Percentiles rank a stretch among this genome's conserved stretches.
Evolutionary conservation across 2,329 filamentous ascomycete genomes (phyloP).

Genomic region (Graphium sp.): DNA sequence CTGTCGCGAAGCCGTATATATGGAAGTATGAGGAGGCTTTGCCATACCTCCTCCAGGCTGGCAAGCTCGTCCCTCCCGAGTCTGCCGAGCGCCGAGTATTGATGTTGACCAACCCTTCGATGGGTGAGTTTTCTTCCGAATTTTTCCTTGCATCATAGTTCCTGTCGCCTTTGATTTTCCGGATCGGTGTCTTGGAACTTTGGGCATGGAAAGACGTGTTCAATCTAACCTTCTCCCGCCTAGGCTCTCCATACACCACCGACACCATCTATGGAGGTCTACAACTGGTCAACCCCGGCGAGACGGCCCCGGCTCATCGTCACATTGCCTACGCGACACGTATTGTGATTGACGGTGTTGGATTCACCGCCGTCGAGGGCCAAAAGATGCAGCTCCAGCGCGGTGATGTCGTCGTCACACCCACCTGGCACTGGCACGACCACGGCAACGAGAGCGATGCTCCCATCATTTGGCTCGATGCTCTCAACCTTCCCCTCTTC

Average conservation of each 20-base stretch:
- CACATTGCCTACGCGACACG: slow-evolving; percentile 38
- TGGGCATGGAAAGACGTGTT: no score
- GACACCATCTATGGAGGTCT: slow-evolving; percentile 41
- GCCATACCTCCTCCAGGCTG: slow-evolving; percentile 17
- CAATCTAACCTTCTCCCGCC: no score
- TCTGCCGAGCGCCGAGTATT: slow-evolving; percentile 22
- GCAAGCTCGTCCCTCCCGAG: slow-evolving; percentile 17
- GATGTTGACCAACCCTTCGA: slow-evolving; percentile 22
- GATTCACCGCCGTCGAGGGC: slow-evolving; percentile 40
- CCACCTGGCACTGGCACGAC: slow-evolving; percentile 42
- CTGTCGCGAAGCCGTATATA: slow-evolving; percentile 19
- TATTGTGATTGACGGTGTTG: slow-evolving; percentile 39
- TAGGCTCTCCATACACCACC: slow-evolving; percentile 35
- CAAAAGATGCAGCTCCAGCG: slow-evolving; percentile 29
- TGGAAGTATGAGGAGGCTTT: slow-evolving; percentile 19
- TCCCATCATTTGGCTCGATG: slow-evolving; percentile 41
- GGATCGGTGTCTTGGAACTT: no score
- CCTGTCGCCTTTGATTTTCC: no score
- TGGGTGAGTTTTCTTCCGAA: slow-evolving; percentile 11
- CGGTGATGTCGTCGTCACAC: slow-evolving; percentile 39
- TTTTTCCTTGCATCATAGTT: slow-evolving; percentile 2
- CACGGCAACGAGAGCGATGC: slow-evolving; percentile 38
- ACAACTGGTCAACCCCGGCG: slow-evolving; percentile 37
- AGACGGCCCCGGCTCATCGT: slow-evolving; percentile 35
- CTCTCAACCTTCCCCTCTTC: slow-evolving; percentile 34